Evolutionary conservation across 495 filamentous ascomycete genomes (phyloP), one percentile per base, ranked within the genome.

Genomic region (Tuber brumale): DNA sequence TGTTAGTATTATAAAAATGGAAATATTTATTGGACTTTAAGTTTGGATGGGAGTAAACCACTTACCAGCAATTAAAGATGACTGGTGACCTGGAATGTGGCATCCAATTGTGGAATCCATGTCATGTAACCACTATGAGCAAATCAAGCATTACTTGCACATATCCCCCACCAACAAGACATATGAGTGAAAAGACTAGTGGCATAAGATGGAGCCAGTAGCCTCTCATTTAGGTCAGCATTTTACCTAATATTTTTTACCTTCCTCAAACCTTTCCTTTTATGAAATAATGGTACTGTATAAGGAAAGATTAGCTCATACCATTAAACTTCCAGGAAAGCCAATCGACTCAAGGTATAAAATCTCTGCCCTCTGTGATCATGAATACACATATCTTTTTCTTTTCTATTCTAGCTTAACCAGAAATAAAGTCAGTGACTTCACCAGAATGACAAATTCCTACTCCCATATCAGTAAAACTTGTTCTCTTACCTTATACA

Each of bases 1-100:
- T 10, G 45, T 46, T 46, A 46, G 45, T 16, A 18, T 46, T 46
- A 10, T 16, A 46, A 16, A 46, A 46, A 18, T 46, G 19, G 14
- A 78, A n/a, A 37, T 75, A 6, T 80, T 72, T 70, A 72, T 80
- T 45, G 69, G 72, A 18, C 71, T 80, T 23, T 18, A 69, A 23
- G 61, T 80, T 8, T 80, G 75, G 74, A 80, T 80, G 73, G 75
- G 75, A 12, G 19, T 79, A 21, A 39, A 43, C 44, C 3, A 41
- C 8, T 41, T 45, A 23, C 77, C 77, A 19, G 70, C 71, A 9
- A 14, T 79, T 0, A 45, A 76, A 8, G 77, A 76, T 31, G 61
- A 76, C 23, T 79, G 75, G 45, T 16, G 16, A 46, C 18, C 45
- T 2, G 75, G 72, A 51, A 61, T 72, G 44, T 45, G 46, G 72